Percentiles rank a stretch among this genome's conserved stretches.
Evolutionary conservation across 2,329 filamentous ascomycete genomes (phyloP).

Genomic region (Ophioceras dolichostomum): DNA sequence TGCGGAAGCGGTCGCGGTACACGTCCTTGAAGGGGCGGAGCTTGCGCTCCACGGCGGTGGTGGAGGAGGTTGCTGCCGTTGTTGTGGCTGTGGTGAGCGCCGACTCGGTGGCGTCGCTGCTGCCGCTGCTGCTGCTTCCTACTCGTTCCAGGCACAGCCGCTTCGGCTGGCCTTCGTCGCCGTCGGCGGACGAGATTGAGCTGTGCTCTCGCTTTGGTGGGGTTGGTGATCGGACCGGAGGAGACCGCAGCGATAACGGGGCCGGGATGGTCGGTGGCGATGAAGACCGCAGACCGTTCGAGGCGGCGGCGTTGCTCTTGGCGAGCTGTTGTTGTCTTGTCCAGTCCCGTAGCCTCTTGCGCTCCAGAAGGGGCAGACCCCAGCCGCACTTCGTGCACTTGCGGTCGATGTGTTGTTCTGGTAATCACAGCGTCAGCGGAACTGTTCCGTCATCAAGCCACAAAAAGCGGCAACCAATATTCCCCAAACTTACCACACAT

Average conservation of each 20-base stretch:
- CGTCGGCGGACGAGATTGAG: slow-evolving; percentile 16
- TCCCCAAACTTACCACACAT: slow-evolving; percentile 65
- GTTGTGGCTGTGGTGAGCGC: no score
- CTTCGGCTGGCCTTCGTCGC: slow-evolving; percentile 18
- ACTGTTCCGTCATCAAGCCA: no score
- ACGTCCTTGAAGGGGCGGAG: slow-evolving; percentile 88
- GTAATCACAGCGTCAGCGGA: no score
- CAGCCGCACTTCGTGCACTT: slow-evolving; percentile 94
- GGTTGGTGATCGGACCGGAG: slow-evolving; percentile 9
- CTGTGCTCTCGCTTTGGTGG: slow-evolving; percentile 26
- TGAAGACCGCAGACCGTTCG: no score
- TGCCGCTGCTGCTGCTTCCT: slow-evolving; percentile 3
- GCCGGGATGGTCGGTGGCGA: slow-evolving; percentile 15
- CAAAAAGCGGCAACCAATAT: background rate
- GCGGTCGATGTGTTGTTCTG: slow-evolving; percentile 49
- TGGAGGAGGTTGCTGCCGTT: slow-evolving; percentile 9
- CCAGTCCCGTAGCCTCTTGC: slow-evolving; percentile 76
- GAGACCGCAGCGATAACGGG: slow-evolving; percentile 12
- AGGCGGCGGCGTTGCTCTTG: slow-evolving; percentile 18
- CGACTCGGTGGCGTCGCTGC: no score
- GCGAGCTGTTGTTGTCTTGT: slow-evolving; percentile 69
- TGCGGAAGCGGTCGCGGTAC: slow-evolving; percentile 85
- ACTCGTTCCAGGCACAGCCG: slow-evolving; percentile 18
- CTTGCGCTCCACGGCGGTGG: slow-evolving; percentile 19
- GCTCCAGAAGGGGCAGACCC: slow-evolving; percentile 81